These are phyloP conservation scores for Earliella scabrosa DNA, from an alignment of 1,284 basidiomycete genomes.

Conservation along the genomic window DNA sequence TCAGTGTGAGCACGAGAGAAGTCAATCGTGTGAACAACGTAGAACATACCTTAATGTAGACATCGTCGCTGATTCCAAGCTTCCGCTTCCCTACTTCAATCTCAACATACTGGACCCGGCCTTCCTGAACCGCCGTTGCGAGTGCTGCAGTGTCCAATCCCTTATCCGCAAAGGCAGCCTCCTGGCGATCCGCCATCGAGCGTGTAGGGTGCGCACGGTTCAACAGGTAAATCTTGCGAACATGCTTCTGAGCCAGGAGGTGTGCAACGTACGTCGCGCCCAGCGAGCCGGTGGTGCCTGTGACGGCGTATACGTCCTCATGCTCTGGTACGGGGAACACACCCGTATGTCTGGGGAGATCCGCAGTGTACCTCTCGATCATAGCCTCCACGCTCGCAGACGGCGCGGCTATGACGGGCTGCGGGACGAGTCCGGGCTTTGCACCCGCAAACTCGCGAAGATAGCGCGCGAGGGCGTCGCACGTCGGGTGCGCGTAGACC, in stretches of 20 bases:
- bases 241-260: not conserved
- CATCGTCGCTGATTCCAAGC: constrained; percentile 3
- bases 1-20: not conserved
- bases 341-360: not conserved
- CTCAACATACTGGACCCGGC: constrained; percentile 1
- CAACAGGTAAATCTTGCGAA: constrained; percentile 6
- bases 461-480: constrained; percentile 11
- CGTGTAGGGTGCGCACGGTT: not conserved
- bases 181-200: constrained; percentile 1
- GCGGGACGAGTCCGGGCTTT: not conserved
- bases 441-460: not conserved
- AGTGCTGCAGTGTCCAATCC: not conserved
- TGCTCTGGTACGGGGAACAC: not conserved
- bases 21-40: not conserved
- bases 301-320: constrained; percentile 6
- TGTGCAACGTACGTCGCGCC: constrained; percentile 6
- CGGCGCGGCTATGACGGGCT: not conserved
- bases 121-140: not conserved
- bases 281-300: constrained; percentile 7
- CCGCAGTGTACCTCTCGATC: constrained; percentile 1
- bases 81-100: not conserved
- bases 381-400: not conserved
- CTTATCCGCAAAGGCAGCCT: constrained; percentile 3
- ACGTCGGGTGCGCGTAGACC: constrained; percentile 22
- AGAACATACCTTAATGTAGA: constrained; percentile 1